Base-by-base conservation (phyloP, 352 stramenopile genomes). In the Ophiocytium majus region DNA sequence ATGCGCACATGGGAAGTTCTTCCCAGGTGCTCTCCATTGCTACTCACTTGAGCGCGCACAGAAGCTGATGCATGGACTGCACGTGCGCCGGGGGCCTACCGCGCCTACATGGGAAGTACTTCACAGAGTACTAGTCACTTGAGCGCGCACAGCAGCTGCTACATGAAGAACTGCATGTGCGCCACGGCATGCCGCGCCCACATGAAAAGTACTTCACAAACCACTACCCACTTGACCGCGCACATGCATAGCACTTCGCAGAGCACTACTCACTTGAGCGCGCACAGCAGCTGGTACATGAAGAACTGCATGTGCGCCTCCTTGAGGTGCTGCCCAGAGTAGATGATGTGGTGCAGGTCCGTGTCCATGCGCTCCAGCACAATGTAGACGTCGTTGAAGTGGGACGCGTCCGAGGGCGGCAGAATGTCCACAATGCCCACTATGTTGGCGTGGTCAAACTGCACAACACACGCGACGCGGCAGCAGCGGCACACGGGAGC, bases 221-320 rank as follows among this genome's bases (percentile, higher is more conserved):
- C 43, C 43, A 57, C 43, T 57, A 5, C 43, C 5, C 43, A 57
- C 43, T 14, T 57, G 43, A 57, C 5, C 43, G 14, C 43, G 91
- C 99, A 96, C 82, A 99, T 93, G 85, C 98, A n/a, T n/a, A n/a
- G n/a, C n/a, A n/a, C n/a, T n/a, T n/a, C 43, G 14, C 43, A 57
- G 5, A 57, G 5, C 43, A 57, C 43, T 57, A 5, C 43, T 5
- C 43, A 99, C 80, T 97, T 95, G 23, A 99, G 88, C 0, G 94
- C 96, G 50, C 94, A 92, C 23, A 99, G 88, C 79, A 99, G 97
- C 90, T 99, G 96, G 71, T 98, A 98, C 85, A 99, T 92, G 88
- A 99, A 98, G 86, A 97, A 98, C 31, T 94, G 93, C 10, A 97
- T 92, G 84, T 97, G 94, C 79, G 96, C 93, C 80, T 97, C 93